Percentiles rank a stretch among this genome's conserved stretches.
Evolutionary conservation across 208 protist species (phyloP).

Genomic region (Leishmania lainsoni): DNA sequence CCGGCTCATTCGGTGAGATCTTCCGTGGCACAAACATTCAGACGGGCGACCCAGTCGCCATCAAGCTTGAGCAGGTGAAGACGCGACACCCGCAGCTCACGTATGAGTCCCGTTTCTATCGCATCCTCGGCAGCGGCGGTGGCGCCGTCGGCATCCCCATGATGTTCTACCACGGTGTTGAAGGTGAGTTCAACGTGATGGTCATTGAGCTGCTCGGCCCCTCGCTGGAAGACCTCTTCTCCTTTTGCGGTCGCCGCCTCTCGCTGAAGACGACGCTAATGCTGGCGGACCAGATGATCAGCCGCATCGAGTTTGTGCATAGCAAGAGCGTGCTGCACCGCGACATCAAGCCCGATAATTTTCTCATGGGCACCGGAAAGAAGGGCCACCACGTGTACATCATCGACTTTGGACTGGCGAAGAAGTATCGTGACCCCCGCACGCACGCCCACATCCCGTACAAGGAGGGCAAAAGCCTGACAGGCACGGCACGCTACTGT

Average conservation of each 20-base stretch:
- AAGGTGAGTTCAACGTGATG: constrained; percentile 94
- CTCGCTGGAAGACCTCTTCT: constrained; percentile 93
- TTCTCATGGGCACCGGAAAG: constrained; percentile 91
- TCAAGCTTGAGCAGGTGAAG: constrained; percentile 92
- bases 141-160: constrained; percentile 85
- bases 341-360: constrained; percentile 96
- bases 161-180: constrained; percentile 89
- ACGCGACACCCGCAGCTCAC: constrained; percentile 92
- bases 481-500: constrained; percentile 99
- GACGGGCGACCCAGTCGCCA: constrained; percentile 88
- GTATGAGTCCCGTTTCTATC: constrained; percentile 91
- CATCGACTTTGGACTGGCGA: constrained; percentile 99
- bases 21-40: constrained; percentile 92
- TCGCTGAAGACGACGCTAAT: constrained; percentile 94
- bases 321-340: constrained; percentile 93
- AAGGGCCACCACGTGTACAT: constrained; percentile 95
- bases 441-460: constrained; percentile 99
- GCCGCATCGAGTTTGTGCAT: constrained; percentile 92
- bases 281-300: constrained; percentile 93
- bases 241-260: constrained; percentile 85
- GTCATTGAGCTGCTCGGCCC: constrained; percentile 94
- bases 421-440: constrained; percentile 98
- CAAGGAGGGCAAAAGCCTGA: constrained; percentile 98
- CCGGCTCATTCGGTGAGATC: constrained; percentile 94
- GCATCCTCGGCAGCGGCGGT: constrained; percentile 79